Conservation (phyloP, 306 rosid species). For the Chamaecrista fasciculata region DNA sequence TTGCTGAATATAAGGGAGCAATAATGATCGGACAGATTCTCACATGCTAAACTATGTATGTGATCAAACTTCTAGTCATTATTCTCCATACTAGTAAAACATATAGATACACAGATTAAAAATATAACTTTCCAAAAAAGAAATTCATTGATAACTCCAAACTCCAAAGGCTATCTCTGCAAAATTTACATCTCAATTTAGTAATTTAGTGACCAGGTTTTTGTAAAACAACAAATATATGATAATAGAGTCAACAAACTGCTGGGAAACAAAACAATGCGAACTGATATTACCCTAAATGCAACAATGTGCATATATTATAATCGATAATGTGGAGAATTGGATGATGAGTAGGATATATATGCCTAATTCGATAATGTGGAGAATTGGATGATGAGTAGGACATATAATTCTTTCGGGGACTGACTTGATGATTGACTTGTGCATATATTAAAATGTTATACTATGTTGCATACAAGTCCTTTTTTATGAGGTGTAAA, state of each 20-base stretch:
- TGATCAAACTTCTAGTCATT: not conserved
- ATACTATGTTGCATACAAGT: too few species aligned
- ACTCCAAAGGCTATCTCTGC: not conserved
- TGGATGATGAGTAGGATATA: too few species aligned
- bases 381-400: too few species aligned
- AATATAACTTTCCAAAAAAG: not conserved
- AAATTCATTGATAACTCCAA: not conserved
- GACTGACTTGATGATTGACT: too few species aligned
- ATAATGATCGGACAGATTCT: conserved; percentile 16
- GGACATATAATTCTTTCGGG: too few species aligned
- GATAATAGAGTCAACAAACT: not conserved
- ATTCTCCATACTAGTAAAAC: not conserved
- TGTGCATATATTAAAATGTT: too few species aligned
- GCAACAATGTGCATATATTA: not conserved
- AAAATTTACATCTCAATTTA: not conserved
- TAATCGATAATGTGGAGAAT: not conserved
- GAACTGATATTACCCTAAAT: not conserved
- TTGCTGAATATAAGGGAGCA: not conserved
- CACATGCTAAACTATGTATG: not conserved
- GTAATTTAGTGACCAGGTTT: not conserved
- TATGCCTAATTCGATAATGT: too few species aligned
- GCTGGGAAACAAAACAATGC: not conserved
- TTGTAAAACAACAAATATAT: not conserved
- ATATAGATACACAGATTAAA: not conserved
- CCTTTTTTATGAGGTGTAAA: too few species aligned